Evolutionary conservation across 1,284 basidiomycete genomes (phyloP).

Genomic region (Melampsora larici-populina): DNA sequence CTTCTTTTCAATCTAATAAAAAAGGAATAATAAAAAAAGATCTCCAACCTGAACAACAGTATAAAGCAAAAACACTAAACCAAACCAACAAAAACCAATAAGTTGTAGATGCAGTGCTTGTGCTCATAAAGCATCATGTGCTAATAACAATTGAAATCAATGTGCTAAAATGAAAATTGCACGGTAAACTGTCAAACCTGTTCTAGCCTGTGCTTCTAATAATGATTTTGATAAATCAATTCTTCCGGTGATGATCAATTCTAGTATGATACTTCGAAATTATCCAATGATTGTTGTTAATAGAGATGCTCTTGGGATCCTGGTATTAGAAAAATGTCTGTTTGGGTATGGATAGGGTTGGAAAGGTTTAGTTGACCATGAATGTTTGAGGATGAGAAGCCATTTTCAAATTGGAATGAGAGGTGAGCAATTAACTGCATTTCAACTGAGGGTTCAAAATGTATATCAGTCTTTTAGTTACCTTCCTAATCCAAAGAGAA

Average conservation of each 20-base stretch:
- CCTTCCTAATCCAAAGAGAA: no score
- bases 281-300: conserved; percentile 9
- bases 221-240: conserved; percentile 4
- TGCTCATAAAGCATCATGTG: conserved; percentile 18
- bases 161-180: conserved; percentile 39
- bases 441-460: no score
- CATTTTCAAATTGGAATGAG: no score
- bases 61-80: conserved; percentile 22
- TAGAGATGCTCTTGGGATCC: neutral
- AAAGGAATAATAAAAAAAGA: neutral
- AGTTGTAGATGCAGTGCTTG: conserved; percentile 35
- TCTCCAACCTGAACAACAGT: conserved; percentile 16
- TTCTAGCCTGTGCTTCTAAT: neutral
- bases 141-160: conserved; percentile 30
- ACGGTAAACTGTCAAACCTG: conserved; percentile 24
- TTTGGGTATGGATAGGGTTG: no score
- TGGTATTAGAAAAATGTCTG: no score
- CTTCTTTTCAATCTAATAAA: neutral
- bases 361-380: no score
- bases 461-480: no score
- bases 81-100: conserved; percentile 28
- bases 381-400: no score
- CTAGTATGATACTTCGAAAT: conserved; percentile 4
- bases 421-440: no score
- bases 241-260: neutral